Evolutionary conservation across 2,329 filamentous ascomycete genomes (phyloP), one percentile per base, ranked within the genome.

Genomic region (Didymella keratinophila): DNA sequence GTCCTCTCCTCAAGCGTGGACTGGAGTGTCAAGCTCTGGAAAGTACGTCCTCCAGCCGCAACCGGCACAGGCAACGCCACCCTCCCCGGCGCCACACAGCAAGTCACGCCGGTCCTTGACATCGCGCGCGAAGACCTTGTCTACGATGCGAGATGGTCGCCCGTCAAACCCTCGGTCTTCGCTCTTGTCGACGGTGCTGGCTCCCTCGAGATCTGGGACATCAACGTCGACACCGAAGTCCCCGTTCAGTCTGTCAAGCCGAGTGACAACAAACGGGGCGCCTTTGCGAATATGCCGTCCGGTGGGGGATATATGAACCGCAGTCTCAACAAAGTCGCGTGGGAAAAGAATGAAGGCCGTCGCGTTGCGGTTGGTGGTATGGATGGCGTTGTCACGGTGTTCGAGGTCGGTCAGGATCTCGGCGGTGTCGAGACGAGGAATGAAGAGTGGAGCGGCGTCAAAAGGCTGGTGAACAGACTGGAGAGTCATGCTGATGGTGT

Each of bases 21-120:
- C 80, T 99, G 95, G 95, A 96, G 90, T 67, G 93, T 97, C 67
- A 97, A 96, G 79, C 82, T 99, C 16, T 99, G 95, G 95, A 95
- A 95, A 77, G 90, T 96, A 14, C 90, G 93, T 39, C 89, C 92
- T 1, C 91, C 91, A 1, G 89, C 90, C 0, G 89, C 89, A 16
- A 89, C 89, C 0, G 79, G 79, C 12, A 72, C 78, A 14, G 78
- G 81, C 14, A 81, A 79, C 39, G 77, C 53, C 72, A 77, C 54
- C 69, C 76, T 43, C 60, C 74, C 58, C 61, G 76, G 69, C 37
- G 73, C 78, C 12, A 61, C 71, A 3, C 69, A 80, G 14, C 81
- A 86, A 61, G 87, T 94, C 28, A 78, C 84, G 2, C 95, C 95
- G 0, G 82, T 99, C 25, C 84, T 98, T 12, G 93, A 98, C 64